Base-by-base conservation (phyloP, 345 rosid species). In the Hevea brasiliensis region DNA sequence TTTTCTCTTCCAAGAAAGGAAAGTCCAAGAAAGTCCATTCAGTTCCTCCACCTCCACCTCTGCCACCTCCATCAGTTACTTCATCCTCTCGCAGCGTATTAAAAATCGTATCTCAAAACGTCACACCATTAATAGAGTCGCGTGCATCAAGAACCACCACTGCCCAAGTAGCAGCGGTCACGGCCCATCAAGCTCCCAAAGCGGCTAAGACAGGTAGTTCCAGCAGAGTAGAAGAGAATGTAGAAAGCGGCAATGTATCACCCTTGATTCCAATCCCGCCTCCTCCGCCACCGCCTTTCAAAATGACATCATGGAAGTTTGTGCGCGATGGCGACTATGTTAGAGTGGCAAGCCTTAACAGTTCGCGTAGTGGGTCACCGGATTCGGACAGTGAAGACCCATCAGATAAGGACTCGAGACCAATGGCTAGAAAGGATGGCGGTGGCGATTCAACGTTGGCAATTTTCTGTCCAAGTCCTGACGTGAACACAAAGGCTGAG, bases 241-340 rank as follows among this genome's bases (percentile, higher is more conserved):
- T 57, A 5, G 70, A 76, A 63, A 74, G 72, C 6, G 92, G 94
- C 20, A 85, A 75, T 26, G 83, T 75, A 6, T 92, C 97, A 0
- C 98, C 96, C 0, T 32, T 83, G 20, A 68, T 77, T 55, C 79
- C 90, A 14, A 85, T 87, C 26, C 96, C 98, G 0, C 88, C 88
- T 1, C 97, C 97, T 1, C 97, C 97, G 3, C 91, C 85, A n/a
- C 98, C 96, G 3, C 97, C 98, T 1, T 94, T 94, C 77, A 85
- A 81, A 60, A 81, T 90, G 81, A 84, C 76, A 15, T 81, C 86
- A 1, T 92, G 86, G 96, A 90, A 77, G 61, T 94, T 85, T 70
- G 79, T 69, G 56, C 79, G 79, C 26, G 87, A 82, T 7, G 93
- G 97, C 13, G 94, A 90, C 74, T 89, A 81, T 77, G 93, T 92